phyloP scores from a whole-genome alignment of 805 yeast species.

The Candida tallmaniae region DNA sequence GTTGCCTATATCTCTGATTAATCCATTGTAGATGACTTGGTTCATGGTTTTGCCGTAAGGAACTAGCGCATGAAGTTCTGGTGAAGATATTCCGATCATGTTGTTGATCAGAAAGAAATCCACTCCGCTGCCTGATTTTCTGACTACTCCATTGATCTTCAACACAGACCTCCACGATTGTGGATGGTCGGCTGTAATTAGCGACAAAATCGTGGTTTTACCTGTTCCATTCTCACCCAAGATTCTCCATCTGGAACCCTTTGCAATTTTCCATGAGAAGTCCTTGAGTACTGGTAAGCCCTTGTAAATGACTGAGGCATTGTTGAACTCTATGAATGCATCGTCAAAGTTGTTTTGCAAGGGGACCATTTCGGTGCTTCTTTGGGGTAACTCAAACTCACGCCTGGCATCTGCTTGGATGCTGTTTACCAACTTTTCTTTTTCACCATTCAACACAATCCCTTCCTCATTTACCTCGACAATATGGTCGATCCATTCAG shows the following conservation, averaged over 20 bases:
- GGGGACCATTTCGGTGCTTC: conserved; percentile 11
- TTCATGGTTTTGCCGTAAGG: conserved; percentile 50
- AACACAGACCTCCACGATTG: conserved; percentile 85
- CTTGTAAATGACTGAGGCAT: conserved; percentile 62
- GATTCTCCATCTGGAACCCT: conserved; percentile 84
- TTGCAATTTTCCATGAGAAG: conserved; percentile 60
- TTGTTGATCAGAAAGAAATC: conserved; percentile 76
- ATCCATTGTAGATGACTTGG: conserved; percentile 69
- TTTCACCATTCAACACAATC: conserved; percentile 45
- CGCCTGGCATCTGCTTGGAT: conserved; percentile 1
- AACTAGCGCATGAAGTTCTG: conserved; percentile 87
- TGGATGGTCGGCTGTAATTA: conserved; percentile 93
- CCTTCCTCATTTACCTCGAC: conserved; percentile 60
- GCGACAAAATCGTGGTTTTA: conserved; percentile 78
- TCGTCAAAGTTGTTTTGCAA: conserved; percentile 5
- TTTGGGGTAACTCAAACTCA: conserved; percentile 8
- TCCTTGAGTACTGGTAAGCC: conserved; percentile 56
- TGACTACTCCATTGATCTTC: conserved; percentile 55
- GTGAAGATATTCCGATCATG: conserved; percentile 81
- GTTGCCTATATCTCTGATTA: conserved; percentile 53
- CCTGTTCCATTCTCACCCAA: conserved; percentile 92
- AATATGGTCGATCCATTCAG: conserved; percentile 74
- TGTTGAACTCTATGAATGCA: conserved; percentile 43
- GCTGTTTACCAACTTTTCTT: conserved; percentile 16
- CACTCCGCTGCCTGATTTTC: conserved; percentile 68